Base-by-base conservation (phyloP, 768 basidiomycete species). In the Amanita brunnescens region DNA sequence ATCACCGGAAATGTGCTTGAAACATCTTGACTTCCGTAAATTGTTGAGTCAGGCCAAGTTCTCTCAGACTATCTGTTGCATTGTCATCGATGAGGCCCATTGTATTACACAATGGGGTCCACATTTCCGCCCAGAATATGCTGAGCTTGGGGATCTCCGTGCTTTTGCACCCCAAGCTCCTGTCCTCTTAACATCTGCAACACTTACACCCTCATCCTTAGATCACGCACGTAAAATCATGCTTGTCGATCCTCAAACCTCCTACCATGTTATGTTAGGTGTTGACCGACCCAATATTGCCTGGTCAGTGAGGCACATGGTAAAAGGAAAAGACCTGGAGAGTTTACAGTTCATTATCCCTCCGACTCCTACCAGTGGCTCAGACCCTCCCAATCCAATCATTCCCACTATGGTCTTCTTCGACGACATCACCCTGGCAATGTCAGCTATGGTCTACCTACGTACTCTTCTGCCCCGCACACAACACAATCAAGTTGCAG, bases 271-370 rank as follows among this genome's bases (percentile, higher is more conserved):
- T 6, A 73, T 71, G 50, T 60, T 67, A 1, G 70, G 70, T 3
- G 70, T 66, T 37, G 64, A 72, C 52, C 54, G 65, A 1, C 63
- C 62, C 2, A 73, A 73, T 49, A 70, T 72, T 35, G 43, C 58
- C 0, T 61, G 44, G 29, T 58, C 37, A 14, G 37, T 54, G 8
- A 58, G 64, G 10, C 53, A 50, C 3, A 29, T 37, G 0, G 65
- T 7, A 29, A 3, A 29, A 29, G 26, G 26, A 7, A 29, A 29
- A 29, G 26, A 29, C 26, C 7, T 29, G 26, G 26, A 29, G 7
- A 29, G 26, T 7, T 70, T 49, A 55, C 55, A 58, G 67, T 49
- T 64, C 58, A 43, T 40, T 59, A 7, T 55, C 63, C 10, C 50
- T 67, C 16, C 43, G 41, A 26, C 51, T 47, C 21, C 49, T 54